Percentiles rank a stretch among this genome's conserved stretches.
Evolutionary conservation across 225 moss, liverwort and hornwort genomes (phyloP).

Genomic region (Marchantia paleacea): DNA sequence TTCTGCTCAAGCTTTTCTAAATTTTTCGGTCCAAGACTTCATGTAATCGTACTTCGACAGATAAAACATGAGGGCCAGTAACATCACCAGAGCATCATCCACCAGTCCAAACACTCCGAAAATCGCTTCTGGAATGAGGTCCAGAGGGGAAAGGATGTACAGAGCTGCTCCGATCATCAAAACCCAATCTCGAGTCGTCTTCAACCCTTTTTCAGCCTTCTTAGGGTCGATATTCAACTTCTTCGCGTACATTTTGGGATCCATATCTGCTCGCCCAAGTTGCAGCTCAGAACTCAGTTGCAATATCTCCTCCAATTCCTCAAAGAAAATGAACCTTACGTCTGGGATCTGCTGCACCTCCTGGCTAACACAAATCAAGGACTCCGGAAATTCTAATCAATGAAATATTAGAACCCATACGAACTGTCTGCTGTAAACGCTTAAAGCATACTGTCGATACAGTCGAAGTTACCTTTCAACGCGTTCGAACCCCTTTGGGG

Average conservation of each 20-base stretch:
- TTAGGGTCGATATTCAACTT: conserved; percentile 22
- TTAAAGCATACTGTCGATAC: too few species aligned
- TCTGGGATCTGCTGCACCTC: too few species aligned
- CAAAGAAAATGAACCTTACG: too few species aligned
- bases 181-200: conserved; percentile 27
- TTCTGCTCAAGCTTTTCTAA: background rate
- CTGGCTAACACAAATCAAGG: too few species aligned
- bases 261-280: background rate
- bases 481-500: too few species aligned
- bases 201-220: conserved; percentile 30
- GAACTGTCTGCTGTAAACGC: too few species aligned
- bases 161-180: conserved; percentile 32
- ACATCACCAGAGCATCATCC: conserved; percentile 32
- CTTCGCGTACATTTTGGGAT: conserved; percentile 22
- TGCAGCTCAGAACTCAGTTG: too few species aligned
- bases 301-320: too few species aligned
- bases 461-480: too few species aligned
- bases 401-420: too few species aligned
- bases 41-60: conserved; percentile 19
- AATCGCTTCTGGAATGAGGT: conserved; percentile 42
- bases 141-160: conserved; percentile 38
- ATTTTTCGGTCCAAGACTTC: conserved; percentile 15
- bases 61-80: conserved; percentile 21
- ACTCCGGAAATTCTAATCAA: too few species aligned
- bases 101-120: conserved; percentile 40